Evolutionary conservation across 2,329 filamentous ascomycete species (phyloP).

Genomic region (Aureobasidium sp.): DNA sequence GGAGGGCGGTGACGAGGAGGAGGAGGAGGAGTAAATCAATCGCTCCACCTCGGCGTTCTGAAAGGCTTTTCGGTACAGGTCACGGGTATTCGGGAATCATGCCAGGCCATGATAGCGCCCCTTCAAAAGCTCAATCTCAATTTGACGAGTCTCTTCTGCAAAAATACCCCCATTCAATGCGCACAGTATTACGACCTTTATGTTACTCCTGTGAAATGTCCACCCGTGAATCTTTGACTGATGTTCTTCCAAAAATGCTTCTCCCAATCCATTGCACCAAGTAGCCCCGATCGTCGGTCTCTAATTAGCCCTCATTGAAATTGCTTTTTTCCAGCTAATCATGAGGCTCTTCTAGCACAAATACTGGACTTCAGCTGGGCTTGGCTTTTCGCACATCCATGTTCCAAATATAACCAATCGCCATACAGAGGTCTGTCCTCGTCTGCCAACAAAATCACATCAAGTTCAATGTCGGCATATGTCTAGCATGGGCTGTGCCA

Average conservation of each 20-base stretch:
- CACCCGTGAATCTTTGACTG: background rate
- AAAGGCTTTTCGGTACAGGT: background rate
- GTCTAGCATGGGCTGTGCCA: too few species aligned
- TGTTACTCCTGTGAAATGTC: constrained; percentile 1
- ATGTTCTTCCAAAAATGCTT: too few species aligned
- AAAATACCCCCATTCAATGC: constrained; percentile 15
- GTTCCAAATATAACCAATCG: too few species aligned
- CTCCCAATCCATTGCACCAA: too few species aligned
- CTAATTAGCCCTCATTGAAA: too few species aligned
- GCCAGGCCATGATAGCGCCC: constrained; percentile 14
- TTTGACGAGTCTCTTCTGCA: constrained; percentile 16
- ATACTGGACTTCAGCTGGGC: background rate
- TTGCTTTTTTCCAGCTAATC: too few species aligned
- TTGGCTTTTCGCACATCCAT: background rate
- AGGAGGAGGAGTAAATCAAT: constrained; percentile 59
- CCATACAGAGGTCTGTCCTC: background rate
- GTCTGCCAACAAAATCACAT: background rate
- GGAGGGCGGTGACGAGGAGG: constrained; percentile 74
- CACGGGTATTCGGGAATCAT: constrained; percentile 12
- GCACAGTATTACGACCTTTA: constrained; percentile 10
- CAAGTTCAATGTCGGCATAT: too few species aligned
- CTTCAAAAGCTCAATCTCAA: constrained; percentile 13
- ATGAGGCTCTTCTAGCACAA: background rate
- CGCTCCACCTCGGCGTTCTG: constrained; percentile 17
- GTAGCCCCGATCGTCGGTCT: too few species aligned